Conservation (phyloP, 371 early-diverging fungal genomes). For the Polyrhizophydium stewartii region DNA sequence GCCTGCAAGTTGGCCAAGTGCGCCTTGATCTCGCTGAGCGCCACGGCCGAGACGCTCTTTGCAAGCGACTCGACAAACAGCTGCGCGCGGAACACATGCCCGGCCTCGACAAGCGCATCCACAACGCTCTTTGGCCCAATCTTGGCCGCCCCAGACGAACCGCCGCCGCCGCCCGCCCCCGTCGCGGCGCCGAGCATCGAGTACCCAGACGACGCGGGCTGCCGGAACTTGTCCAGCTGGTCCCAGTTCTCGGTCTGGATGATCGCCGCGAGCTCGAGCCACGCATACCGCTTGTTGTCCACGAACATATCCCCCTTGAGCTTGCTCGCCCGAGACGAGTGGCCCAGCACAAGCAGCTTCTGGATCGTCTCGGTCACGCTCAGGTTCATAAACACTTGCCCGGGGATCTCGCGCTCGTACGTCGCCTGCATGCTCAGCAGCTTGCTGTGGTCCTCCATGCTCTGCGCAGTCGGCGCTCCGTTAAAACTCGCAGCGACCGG, state of each 20-base stretch:
- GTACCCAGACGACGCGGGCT: too few species aligned
- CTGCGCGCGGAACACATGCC: neutral
- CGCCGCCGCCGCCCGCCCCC: too few species aligned
- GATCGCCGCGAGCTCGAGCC: constrained; percentile 1
- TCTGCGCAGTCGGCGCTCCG: constrained; percentile 47
- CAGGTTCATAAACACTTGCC: constrained; percentile 63
- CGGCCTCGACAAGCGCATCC: neutral
- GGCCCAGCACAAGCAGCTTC: constrained; percentile 69
- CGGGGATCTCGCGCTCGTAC: constrained; percentile 63
- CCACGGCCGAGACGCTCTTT: neutral
- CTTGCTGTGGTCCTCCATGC: constrained; percentile 69
- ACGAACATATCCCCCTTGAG: constrained; percentile 79
- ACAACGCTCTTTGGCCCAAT: neutral
- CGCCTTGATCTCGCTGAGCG: neutral
- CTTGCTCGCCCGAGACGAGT: constrained; percentile 68
- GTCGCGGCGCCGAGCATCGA: too few species aligned
- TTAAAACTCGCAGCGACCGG: constrained; percentile 7
- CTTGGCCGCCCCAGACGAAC: too few species aligned
- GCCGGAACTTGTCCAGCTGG: constrained; percentile 76
- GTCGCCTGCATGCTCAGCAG: constrained; percentile 69
- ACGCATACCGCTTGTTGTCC: constrained; percentile 70
- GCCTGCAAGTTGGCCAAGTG: neutral
- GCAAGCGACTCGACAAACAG: constrained; percentile 3
- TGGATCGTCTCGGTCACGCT: constrained; percentile 83
- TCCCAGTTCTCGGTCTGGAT: constrained; percentile 72